phyloP scores from a whole-genome alignment of 768 basidiomycete genomes.

The Lactarius indigo region DNA sequence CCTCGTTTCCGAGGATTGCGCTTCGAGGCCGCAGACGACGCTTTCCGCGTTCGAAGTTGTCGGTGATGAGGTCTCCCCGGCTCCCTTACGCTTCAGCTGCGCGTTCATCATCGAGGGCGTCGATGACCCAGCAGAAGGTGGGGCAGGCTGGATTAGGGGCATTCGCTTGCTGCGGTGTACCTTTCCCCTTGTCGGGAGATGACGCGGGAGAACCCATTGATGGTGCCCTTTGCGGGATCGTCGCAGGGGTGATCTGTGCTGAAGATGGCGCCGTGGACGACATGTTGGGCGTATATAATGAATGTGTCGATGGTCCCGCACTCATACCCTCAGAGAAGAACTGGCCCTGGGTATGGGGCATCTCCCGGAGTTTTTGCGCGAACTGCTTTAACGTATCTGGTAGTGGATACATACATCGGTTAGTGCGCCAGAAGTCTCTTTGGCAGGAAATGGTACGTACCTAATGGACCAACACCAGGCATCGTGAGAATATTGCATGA shows the following conservation, averaged over 20 bases:
- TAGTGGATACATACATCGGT: slow-evolving; percentile 5
- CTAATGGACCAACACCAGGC: slow-evolving; percentile 55
- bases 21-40: slow-evolving; percentile 44
- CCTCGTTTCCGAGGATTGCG: slow-evolving; percentile 51
- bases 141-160: slow-evolving; percentile 23
- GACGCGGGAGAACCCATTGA: slow-evolving; percentile 15
- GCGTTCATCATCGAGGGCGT: slow-evolving; percentile 32
- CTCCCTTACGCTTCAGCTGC: slow-evolving; percentile 37
- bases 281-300: slow-evolving; percentile 19
- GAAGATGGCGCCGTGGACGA: slow-evolving; percentile 21
- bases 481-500: slow-evolving; percentile 62
- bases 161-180: slow-evolving; percentile 24
- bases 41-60: slow-evolving; percentile 45
- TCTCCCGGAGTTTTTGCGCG: slow-evolving; percentile 38
- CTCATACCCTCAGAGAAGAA: slow-evolving; percentile 20
- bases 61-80: slow-evolving; percentile 45
- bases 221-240: slow-evolving; percentile 32
- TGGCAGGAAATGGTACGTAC: slow-evolving; percentile 43
- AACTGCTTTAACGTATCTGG: slow-evolving; percentile 43
- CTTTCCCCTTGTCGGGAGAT: slow-evolving; percentile 24
- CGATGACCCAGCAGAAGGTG: slow-evolving; percentile 23
- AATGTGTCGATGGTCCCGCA: slow-evolving; percentile 22
- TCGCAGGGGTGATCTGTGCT: slow-evolving; percentile 37
- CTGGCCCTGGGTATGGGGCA: slow-evolving; percentile 14
- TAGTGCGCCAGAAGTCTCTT: background rate